Base-by-base conservation (phyloP, 2,329 filamentous ascomycete species). In the Coleophoma eucalyptorum region DNA sequence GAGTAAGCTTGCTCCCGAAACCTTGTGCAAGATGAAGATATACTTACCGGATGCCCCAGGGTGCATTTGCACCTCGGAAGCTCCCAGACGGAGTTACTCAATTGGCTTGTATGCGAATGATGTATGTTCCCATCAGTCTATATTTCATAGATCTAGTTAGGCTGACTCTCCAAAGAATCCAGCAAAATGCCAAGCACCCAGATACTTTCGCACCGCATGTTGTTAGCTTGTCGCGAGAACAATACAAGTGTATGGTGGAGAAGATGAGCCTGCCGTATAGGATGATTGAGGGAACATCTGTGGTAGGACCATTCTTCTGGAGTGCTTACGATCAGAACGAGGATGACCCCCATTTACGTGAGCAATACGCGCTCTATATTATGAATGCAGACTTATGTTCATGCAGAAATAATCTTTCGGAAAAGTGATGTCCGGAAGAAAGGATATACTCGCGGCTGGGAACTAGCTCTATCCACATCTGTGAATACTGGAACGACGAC, bases 391-490 rank as follows among this genome's bases (percentile, higher is more conserved):
- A 26, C 18, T 31, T 16, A 34, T 35, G 7, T 16, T 49, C 46
- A 46, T 57, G n/a, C 55, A 80, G 77, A 85, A 60, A 79, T 85
- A 57, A 74, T 85, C 52, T 82, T 81, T 61, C 78, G 82, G 57
- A 86, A 86, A 65, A 83, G 79, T 18, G 82, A 86, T 62, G 82
- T 85, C 40, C 78, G 79, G 49, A 85, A 86, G 64, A 83, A 80
- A 67, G 80, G 80, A 50, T 76, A 74, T 62, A 85, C 82, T 16
- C 76, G 82, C 46, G 81, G 81, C 40, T 86, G 81, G 80, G 82
- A 86, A 64, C 72, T 84, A 52, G 81, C 83, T 72, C 73, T 85
- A 37, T 83, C 80, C 2, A 73, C 85, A 65, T 75, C 72, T 47
- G 77, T 84, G 66, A 69, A 65, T 13, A 77, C 75, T 4, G 70